Percentiles rank a stretch among this genome's conserved stretches.
Conservation (phyloP, 2,329 filamentous ascomycete species). For the Apiospora rasikravindrae region DNA sequence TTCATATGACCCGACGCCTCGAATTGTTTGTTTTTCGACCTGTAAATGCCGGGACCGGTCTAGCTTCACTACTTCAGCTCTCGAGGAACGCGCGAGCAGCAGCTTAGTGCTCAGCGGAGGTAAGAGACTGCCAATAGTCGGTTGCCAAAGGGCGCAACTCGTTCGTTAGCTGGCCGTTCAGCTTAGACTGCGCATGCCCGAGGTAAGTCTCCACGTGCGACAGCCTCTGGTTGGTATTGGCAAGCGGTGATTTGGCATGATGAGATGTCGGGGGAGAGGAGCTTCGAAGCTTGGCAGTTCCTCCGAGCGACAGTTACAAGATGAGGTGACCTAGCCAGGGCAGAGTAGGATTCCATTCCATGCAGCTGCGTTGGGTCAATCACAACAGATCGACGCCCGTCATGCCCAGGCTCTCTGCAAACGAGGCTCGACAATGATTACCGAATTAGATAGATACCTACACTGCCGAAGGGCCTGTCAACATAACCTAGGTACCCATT, state of each 20-base stretch:
- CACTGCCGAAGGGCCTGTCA: no score
- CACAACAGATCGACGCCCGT: neutral
- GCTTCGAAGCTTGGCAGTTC: neutral
- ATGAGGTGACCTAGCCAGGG: neutral
- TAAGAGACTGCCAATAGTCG: neutral
- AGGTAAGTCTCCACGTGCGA: conserved; percentile 3
- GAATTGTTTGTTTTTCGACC: neutral
- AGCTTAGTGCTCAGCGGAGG: neutral
- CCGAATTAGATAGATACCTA: neutral
- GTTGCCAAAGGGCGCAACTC: neutral
- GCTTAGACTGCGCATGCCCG: neutral
- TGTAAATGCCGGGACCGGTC: neutral
- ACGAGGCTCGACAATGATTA: neutral
- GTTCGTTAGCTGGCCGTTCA: neutral
- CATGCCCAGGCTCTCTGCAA: neutral
- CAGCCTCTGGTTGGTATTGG: neutral
- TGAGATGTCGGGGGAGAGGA: neutral
- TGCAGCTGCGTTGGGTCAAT: neutral
- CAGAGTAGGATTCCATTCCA: neutral
- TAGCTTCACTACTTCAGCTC: neutral
- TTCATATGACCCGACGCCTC: neutral
- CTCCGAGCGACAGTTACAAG: neutral
- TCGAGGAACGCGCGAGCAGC: neutral
- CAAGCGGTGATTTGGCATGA: neutral
- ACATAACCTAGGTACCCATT: no score